Evolutionary conservation across 176 grass and related monocot genomes (phyloP).

Genomic region (Raddia guianensis): DNA sequence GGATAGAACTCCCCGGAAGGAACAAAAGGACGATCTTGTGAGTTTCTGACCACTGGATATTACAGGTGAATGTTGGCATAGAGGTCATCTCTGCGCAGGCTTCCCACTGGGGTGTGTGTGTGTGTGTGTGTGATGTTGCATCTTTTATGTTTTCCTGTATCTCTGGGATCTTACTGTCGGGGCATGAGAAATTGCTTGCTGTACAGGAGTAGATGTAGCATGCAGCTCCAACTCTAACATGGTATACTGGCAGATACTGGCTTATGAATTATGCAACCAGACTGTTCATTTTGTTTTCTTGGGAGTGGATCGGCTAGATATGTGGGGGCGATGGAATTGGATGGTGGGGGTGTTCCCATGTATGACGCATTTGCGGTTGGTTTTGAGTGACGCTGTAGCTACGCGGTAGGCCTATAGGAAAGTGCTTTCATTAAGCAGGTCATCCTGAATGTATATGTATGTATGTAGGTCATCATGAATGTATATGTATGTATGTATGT

Average conservation of each 20-base stretch:
- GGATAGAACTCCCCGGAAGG: conserved; percentile 44
- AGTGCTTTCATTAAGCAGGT: too few species aligned
- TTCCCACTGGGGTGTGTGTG: conserved; percentile 25
- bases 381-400: too few species aligned
- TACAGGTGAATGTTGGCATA: neutral
- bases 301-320: neutral
- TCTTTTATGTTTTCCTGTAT: conserved; percentile 10
- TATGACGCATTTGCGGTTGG: too few species aligned
- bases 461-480: too few species aligned
- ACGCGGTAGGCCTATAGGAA: too few species aligned
- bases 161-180: neutral
- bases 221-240: neutral
- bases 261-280: neutral
- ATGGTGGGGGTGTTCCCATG: too few species aligned
- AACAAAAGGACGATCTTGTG: conserved; percentile 63
- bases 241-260: conserved; percentile 8
- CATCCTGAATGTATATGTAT: too few species aligned
- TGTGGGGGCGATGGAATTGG: too few species aligned
- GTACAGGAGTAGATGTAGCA: conserved; percentile 45
- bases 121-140: neutral
- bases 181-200: conserved; percentile 20
- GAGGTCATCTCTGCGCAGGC: neutral
- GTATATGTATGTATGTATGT: too few species aligned
- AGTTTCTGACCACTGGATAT: conserved; percentile 44
- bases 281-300: neutral